Conservation (phyloP, 352 stramenopile genomes). For the Phytophthora cryptogea region DNA sequence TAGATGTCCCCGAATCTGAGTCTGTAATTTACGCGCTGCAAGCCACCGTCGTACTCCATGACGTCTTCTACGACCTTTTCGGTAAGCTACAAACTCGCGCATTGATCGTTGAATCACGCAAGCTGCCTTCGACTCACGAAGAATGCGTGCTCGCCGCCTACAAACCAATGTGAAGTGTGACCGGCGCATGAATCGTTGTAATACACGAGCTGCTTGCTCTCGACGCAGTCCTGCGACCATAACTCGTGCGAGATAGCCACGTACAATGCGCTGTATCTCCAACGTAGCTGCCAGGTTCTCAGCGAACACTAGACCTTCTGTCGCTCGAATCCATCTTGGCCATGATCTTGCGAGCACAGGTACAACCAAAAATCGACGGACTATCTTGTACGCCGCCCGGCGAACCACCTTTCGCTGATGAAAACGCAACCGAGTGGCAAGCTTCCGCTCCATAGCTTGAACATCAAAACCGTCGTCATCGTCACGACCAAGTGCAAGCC, state of each 20-base stretch:
- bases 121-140: constrained; percentile 19
- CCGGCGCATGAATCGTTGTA: constrained; percentile 42
- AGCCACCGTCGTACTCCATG: constrained; percentile 44
- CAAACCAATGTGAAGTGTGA: constrained; percentile 25
- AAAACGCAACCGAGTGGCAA: constrained; percentile 41
- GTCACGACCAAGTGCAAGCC: background rate
- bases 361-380: constrained; percentile 41
- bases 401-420: constrained; percentile 39
- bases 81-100: constrained; percentile 32
- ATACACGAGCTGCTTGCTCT: constrained; percentile 28
- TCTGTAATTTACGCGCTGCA: constrained; percentile 45
- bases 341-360: constrained; percentile 39
- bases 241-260: constrained; percentile 24
- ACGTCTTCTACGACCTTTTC: constrained; percentile 18
- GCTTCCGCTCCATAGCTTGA: constrained; percentile 52
- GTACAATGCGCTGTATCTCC: constrained; percentile 48
- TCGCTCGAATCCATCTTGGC: constrained; percentile 35
- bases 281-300: constrained; percentile 41
- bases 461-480: constrained; percentile 50
- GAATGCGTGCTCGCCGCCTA: constrained; percentile 19
- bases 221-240: constrained; percentile 19
- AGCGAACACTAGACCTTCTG: constrained; percentile 1
- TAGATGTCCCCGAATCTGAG: constrained; percentile 41
- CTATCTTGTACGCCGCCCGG: constrained; percentile 40
- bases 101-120: constrained; percentile 43